Base-by-base conservation (phyloP, 495 filamentous ascomycete species). In the Penicillium roqueforti region DNA sequence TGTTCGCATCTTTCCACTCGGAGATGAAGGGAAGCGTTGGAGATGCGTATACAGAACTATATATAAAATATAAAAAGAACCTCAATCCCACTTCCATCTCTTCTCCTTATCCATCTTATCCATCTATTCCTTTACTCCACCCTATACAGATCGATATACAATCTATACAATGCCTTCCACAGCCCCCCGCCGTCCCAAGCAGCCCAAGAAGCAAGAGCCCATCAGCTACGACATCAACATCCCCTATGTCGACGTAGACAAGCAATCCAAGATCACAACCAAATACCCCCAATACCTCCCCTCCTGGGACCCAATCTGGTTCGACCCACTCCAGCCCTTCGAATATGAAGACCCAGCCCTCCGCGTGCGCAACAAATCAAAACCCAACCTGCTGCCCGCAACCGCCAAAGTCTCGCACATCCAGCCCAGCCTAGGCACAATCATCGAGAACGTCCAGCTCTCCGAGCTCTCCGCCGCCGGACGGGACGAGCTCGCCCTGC, bases 401-500 rank as follows among this genome's bases (percentile, higher is more conserved):
- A 67, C 39, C 72, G 78, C 69, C 41, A 75, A 64, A 65, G 71
- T 85, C 41, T 76, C 77, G 58, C 80, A 87, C 58, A 83, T 86
- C 58, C 87, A 85, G 20, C 87, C 87, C 9, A 77, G 76, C 31
- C 82, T 89, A 59, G 87, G 88, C 57, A 88, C 83, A 25, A 81
- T 91, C 58, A 70, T 92, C 54, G 76, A 83, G 55, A 87, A 87
- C 8, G 73, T 92, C n/a, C 81, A 89, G 61, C 80, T 92, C 23
- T 82, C 79, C 54, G 70, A 79, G 48, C 78, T 92, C 28, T 83
- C 77, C 9, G 80, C 87, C 55, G 75, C 76, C 2, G 85, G 85
- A 55, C 91, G 89, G 65, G 85, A 91, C 60, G 88, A 92, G 53
- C 81, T 92, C 13, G 88, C 88, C 5, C 76, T 88, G 6, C 75